phyloP scores from a whole-genome alignment of 495 filamentous ascomycete genomes.

The Endocarpon pusillum region DNA sequence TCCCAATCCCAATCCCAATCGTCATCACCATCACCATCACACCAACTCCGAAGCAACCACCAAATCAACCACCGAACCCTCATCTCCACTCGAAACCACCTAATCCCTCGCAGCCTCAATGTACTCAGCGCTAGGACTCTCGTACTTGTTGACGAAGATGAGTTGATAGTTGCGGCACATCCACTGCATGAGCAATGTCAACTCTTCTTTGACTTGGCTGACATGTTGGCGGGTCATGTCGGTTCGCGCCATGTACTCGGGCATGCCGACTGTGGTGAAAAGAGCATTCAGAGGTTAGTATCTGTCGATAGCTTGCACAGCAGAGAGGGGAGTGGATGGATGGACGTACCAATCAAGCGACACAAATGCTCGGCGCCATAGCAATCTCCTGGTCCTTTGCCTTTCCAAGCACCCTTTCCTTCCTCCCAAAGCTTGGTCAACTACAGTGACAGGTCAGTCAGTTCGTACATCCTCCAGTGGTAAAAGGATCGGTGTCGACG shows the following conservation, averaged over 20 bases:
- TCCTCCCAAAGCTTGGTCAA: conserved; percentile 25
- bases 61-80: too few relatives aligned
- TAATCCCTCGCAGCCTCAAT: too few relatives aligned
- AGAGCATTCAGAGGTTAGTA: too few relatives aligned
- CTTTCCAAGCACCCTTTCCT: conserved; percentile 27
- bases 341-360: conserved; percentile 62
- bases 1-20: too few relatives aligned
- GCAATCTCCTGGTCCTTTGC: conserved; percentile 53
- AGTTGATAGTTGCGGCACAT: conserved; percentile 50
- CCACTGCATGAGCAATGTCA: conserved; percentile 66
- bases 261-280: conserved; percentile 59
- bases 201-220: conserved; percentile 70
- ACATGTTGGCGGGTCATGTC: conserved; percentile 92
- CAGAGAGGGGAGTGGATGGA: not conserved
- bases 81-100: too few relatives aligned
- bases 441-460: not conserved
- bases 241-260: conserved; percentile 87
- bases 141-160: conserved; percentile 68
- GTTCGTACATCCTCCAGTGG: conserved; percentile 39
- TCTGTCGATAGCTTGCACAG: not conserved
- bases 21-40: too few relatives aligned
- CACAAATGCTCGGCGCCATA: conserved; percentile 87
- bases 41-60: too few relatives aligned
- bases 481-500: too few relatives aligned
- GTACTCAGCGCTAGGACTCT: conserved; percentile 43